Evolutionary conservation across 2,329 filamentous ascomycete species (phyloP), one percentile per base, ranked within the genome.

Genomic region (Fusarium sacchari): DNA sequence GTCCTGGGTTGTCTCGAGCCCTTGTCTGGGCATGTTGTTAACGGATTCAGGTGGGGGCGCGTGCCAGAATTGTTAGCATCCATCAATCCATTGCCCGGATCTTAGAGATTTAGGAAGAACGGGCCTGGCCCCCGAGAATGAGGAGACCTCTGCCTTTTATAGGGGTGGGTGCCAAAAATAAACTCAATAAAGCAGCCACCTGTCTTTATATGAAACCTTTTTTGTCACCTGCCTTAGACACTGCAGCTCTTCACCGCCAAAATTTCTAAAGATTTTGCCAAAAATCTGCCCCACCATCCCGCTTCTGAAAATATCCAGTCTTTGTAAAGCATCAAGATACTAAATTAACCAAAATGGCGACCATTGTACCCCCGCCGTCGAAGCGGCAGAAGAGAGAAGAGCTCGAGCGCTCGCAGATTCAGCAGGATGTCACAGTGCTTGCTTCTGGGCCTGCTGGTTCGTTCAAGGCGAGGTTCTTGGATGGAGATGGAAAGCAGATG

Each of bases 401-500:
- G 28, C 87, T 92, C 44, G 93, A 94, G 76, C 90, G 90, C 78
- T 89, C 93, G 13, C 88, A 91, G 73, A 85, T 90, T 52, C 94
- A 97, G 79, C 92, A 96, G 80, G 91, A 95, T 84, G 88, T 96
- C 58, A 85, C 88, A 46, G 86, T 91, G 6, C 68, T 78, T 28
- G 88, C 93, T 43, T 89, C 92, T 1, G 89, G 90, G 39, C 88
- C 93, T 73, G 85, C 90, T 55, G 95, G 94, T 74, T 94, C 91
- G 68, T 90, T 97, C 80, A 92, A 94, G 82, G 91, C 97, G 53
- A 93, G 96, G 75, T 98, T 98, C 83, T 88, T 94, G 79, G 95
- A 98, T 81, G 91, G 93, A 71, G 89, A 93, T 87, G 84, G 90
- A 86, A 81, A 94, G 87, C 84, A 94, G 88, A 77, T 92, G 88